Evolutionary conservation across 768 basidiomycete species (phyloP).

Genomic region (Hericium coralloides): DNA sequence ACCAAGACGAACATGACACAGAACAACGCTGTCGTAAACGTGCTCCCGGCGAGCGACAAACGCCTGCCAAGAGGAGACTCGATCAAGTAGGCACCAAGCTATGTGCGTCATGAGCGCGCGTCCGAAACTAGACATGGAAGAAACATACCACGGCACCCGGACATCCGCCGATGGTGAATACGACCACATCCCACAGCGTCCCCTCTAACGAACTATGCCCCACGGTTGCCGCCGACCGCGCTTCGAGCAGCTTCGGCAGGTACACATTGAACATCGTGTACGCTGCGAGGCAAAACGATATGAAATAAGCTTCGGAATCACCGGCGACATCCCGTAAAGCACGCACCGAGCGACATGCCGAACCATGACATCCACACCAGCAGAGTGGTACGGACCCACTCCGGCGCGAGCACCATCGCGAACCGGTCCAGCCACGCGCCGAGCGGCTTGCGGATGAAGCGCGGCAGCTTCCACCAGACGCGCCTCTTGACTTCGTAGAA

Average conservation of each 20-base stretch:
- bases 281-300: conserved; percentile 28
- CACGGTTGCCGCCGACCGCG: conserved; percentile 23
- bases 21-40: conserved; percentile 66
- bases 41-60: conserved; percentile 66
- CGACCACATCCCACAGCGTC: conserved; percentile 78
- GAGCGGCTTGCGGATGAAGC: conserved; percentile 49
- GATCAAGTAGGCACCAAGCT: conserved; percentile 84
- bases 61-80: conserved; percentile 61
- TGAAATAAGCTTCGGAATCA: conserved; percentile 1
- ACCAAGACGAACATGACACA: conserved; percentile 64
- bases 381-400: conserved; percentile 71
- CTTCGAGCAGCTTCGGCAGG: conserved; percentile 79
- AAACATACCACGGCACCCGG: conserved; percentile 64
- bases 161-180: conserved; percentile 78
- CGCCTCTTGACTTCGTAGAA: conserved; percentile 32
- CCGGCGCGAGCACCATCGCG: conserved; percentile 58
- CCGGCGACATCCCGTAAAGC: background rate
- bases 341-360: conserved; percentile 65
- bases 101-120: background rate
- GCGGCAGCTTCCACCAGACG: conserved; percentile 38
- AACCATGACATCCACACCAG: conserved; percentile 77
- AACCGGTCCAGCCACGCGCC: conserved; percentile 63
- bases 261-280: conserved; percentile 94
- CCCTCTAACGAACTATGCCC: conserved; percentile 42
- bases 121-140: background rate